Conservation (phyloP, 2,329 filamentous ascomycete species). For the Fusarium burgessii region DNA sequence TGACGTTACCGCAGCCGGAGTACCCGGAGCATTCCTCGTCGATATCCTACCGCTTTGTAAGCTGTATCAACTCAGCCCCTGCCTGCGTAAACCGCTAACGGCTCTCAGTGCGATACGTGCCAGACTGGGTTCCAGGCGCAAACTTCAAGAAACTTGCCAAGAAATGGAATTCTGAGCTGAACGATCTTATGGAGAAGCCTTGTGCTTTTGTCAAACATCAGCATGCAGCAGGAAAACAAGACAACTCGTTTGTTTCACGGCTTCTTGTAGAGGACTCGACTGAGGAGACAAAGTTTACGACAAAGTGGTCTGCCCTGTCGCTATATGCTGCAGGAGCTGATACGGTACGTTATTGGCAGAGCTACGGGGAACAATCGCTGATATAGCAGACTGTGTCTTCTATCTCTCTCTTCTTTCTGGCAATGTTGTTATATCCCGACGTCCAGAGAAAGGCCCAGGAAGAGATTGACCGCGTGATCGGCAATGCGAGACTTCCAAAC, state of each 20-base stretch:
- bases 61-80: background rate
- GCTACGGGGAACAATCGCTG: background rate
- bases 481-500: conserved; percentile 44
- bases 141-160: conserved; percentile 27
- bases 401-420: conserved; percentile 32
- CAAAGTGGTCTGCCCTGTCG: conserved; percentile 37
- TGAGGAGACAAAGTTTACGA: conserved; percentile 24
- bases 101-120: conserved; percentile 23
- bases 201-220: conserved; percentile 36
- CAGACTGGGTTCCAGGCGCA: conserved; percentile 33
- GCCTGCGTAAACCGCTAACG: background rate
- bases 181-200: conserved; percentile 18
- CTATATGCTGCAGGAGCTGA: conserved; percentile 39
- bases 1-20: conserved; percentile 20
- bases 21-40: conserved; percentile 33
- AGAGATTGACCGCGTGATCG: conserved; percentile 41
- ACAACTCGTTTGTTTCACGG: conserved; percentile 21
- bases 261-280: conserved; percentile 20
- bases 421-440: conserved; percentile 27
- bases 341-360: conserved; percentile 9
- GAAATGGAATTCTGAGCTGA: conserved; percentile 15
- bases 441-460: conserved; percentile 31
- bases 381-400: conserved; percentile 31
- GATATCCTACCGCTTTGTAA: conserved; percentile 37
- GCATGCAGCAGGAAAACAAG: conserved; percentile 2